Evolutionary conservation across 768 basidiomycete species (phyloP), one percentile per base, ranked within the genome.

Genomic region (Suillus discolor): DNA sequence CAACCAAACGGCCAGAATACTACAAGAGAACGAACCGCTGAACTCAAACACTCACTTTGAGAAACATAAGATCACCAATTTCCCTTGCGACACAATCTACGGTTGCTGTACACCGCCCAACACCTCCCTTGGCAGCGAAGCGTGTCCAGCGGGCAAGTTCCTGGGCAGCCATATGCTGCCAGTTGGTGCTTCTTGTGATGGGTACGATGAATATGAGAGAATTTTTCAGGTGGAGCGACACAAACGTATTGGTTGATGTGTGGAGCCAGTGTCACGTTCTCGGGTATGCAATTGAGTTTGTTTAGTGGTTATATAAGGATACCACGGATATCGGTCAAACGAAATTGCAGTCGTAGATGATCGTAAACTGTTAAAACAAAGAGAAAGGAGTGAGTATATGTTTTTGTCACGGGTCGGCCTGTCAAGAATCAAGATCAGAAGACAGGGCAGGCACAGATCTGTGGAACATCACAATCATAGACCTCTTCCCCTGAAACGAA

Each of bases 71-170:
- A 75, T 95, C 93, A 28, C 89, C 89, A 13, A 84, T 74, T 45
- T 83, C 82, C 74, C 92, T 87, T 2, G 92, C 92, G 23, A 92
- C 85, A 71, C 91, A 93, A 74, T 96, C 93, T 62, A 84, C 81
- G 31, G 83, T 64, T 5, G 93, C 93, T 1, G 85, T 87, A 68
- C 92, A 93, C 69, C 82, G 89, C 6, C 93, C 93, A 62, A 95
- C 93, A 16, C 93, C 93, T 0, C 93, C 93, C 71, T 93, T 94
- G 6, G 81, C 85, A 0, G 93, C 93, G 74, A 95, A 94, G 47
- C 93, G 83, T 12, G 89, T 90, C 93, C 93, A 95, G 49, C 90
- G 82, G 11, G 88, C 85, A 39, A 94, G 84, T 62, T 93, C 90
- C 39, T 81, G 76, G 18, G 89, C 85, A 70, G 93, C 91, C 88